Evolutionary conservation across 306 rosid genomes (phyloP).

Genomic region (Rubus parviflorus): DNA sequence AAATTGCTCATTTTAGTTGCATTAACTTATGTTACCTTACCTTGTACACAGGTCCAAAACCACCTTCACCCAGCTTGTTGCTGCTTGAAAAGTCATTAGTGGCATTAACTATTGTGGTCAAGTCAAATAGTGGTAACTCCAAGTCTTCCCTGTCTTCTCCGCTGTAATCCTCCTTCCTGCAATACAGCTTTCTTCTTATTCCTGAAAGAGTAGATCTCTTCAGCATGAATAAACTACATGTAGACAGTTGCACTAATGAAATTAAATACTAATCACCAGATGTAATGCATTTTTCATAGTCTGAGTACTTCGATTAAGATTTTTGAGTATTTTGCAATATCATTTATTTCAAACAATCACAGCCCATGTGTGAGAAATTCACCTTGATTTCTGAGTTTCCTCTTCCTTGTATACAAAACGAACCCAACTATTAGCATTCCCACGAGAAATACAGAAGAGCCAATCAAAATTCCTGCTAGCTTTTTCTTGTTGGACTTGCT

Average conservation of each 20-base stretch:
- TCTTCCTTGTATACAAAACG: background rate
- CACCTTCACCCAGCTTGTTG: conserved; percentile 15
- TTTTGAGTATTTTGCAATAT: background rate
- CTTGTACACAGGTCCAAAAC: conserved; percentile 30
- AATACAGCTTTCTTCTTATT: background rate
- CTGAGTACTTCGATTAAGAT: background rate
- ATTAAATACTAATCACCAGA: background rate
- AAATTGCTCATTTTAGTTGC: background rate
- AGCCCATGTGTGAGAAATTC: background rate
- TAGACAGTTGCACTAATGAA: background rate
- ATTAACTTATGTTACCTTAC: conserved; percentile 3
- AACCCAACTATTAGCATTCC: background rate
- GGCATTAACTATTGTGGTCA: background rate
- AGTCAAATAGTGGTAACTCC: conserved; percentile 15
- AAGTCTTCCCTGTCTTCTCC: conserved; percentile 1
- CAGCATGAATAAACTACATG: background rate
- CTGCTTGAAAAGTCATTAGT: conserved; percentile 9
- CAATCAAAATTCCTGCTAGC: background rate
- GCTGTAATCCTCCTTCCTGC: background rate
- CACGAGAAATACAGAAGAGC: background rate
- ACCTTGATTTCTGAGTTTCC: conserved; percentile 7
- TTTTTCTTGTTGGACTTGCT: background rate
- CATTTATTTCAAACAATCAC: background rate
- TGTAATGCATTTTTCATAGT: background rate
- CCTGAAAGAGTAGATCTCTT: background rate